Evolutionary conservation across 805 yeast species (phyloP), one percentile per base, ranked within the genome.

Genomic region (Candida manassasensis): DNA sequence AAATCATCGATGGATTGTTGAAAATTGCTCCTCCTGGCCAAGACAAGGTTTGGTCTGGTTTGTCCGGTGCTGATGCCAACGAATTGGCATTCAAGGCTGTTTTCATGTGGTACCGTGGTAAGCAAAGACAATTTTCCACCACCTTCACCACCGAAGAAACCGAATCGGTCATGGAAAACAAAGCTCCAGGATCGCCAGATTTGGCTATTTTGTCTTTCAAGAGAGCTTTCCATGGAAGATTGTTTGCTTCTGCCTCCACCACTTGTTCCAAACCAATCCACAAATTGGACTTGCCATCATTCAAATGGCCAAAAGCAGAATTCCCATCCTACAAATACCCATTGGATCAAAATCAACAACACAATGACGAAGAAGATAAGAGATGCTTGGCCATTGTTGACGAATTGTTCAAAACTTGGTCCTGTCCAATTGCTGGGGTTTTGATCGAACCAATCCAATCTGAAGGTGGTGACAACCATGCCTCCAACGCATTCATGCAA

Each of bases 291-390:
- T 70, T 90, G 65, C 97, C 97, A 42, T 79, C 95, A 5, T 89
- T 89, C 70, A 77, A 85, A 55, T 89, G 97, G 97, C 97, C 97
- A 55, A 88, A 84, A 60, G 96, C 96, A 38, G 87, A 86, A 44
- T 89, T 81, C 70, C 97, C 97, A 45, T 50, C 73, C 34, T 80
- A 86, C 63, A 68, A 80, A 61, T 89, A 87, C 61, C 97, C 97
- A 40, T 73, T 88, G 53, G 89, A 78, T 37, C 71, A 75, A 34
- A 55, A 78, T 56, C 77, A 55, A 27, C 78, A 69, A 32, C 78
- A 65, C 47, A 89, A 89, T 74, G 65, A 68, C 32, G 59, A 69
- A 34, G 96, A 88, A 66, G 97, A 89, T 63, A 77, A 71, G 42
- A 74, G 93, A 54, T 85, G 96, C 59, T 72, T 89, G 45, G 74